These are phyloP conservation scores for Rosa multiflora DNA, from an alignment of 306 rosid species.

Conservation along the genomic window DNA sequence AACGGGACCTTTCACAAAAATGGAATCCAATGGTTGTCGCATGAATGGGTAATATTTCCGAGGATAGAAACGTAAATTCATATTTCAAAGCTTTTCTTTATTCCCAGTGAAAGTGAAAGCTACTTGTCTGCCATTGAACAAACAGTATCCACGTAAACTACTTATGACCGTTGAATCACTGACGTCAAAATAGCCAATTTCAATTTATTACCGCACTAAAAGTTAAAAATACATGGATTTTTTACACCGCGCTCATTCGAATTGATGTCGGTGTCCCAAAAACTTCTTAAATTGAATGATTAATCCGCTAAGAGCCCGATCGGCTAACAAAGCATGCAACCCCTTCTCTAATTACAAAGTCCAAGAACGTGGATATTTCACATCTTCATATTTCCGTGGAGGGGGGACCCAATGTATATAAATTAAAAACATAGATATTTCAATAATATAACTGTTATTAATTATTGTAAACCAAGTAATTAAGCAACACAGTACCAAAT, in stretches of 20 bases:
- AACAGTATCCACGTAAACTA: not conserved
- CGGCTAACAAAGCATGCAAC: too few relatives aligned
- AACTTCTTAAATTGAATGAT: too few relatives aligned
- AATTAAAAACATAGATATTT: not conserved
- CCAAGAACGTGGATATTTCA: too few relatives aligned
- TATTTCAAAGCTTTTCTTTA: not conserved
- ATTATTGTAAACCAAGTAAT: not conserved
- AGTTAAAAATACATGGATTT: too few relatives aligned
- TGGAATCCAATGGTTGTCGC: not conserved
- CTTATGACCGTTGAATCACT: constrained; percentile 5
- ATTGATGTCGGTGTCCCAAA: too few relatives aligned
- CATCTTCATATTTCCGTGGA: too few relatives aligned
- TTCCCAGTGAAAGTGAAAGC: not conserved
- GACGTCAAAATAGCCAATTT: not conserved
- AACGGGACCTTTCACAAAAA: not conserved
- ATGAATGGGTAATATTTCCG: not conserved
- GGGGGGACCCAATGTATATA: too few relatives aligned
- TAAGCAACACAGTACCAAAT: not conserved
- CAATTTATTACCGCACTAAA: not conserved
- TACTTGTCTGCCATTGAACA: not conserved
- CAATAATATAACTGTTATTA: not conserved
- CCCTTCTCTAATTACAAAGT: too few relatives aligned
- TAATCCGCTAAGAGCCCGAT: too few relatives aligned
- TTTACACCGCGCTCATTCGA: too few relatives aligned
- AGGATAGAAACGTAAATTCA: not conserved